Evolutionary conservation across 2,329 filamentous ascomycete species (phyloP), one percentile per base, ranked within the genome.

Genomic region (Calonectria pauciramosa): DNA sequence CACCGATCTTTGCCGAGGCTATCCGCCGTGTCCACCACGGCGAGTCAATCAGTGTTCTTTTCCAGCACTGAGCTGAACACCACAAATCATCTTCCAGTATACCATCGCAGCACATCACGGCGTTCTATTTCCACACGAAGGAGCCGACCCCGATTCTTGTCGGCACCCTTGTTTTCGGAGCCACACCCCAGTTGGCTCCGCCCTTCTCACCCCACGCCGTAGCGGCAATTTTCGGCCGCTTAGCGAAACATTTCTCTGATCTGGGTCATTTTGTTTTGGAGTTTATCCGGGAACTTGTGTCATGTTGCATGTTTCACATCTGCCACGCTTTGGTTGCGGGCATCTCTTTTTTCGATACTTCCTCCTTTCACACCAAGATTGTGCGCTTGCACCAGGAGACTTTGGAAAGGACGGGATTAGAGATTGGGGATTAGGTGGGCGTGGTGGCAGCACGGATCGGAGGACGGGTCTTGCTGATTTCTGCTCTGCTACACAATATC

Each of bases 1-100:
- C 95, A 69, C 93, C 95, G 79, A 93, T 98, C 73, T 98, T 99
- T 84, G 96, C 95, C 74, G 96, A 99, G 90, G 95, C 97, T 66
- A 98, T 99, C 80, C 94, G 97, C 77, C 93, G 97, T 76, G 96
- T 99, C 73, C 97, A 99, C 86, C 96, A 99, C 85, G 97, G 97
- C 82, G 97, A 99, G 88, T 98, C 95, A 82, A 98, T 99, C 86
- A 98, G 96, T 84, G 95, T 97, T 75, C 90, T 99, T 67, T 99
- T 99, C 77, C 84, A 86, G 79, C 84, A 85, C 78, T 47, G 23
- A 81, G 80, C 71, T 80, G 73, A 75, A 59, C 44, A 71, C 63
- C 68, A 74, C 73, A 75, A 76, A 74, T 74, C 74, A 75, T 52
- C 51, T 72, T 68, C 49, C 68, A 63, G 47, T 60, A 71, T 51